These are phyloP conservation scores for Penicillium nordicum DNA, from an alignment of 2,329 filamentous ascomycete species.

Conservation along the genomic window DNA sequence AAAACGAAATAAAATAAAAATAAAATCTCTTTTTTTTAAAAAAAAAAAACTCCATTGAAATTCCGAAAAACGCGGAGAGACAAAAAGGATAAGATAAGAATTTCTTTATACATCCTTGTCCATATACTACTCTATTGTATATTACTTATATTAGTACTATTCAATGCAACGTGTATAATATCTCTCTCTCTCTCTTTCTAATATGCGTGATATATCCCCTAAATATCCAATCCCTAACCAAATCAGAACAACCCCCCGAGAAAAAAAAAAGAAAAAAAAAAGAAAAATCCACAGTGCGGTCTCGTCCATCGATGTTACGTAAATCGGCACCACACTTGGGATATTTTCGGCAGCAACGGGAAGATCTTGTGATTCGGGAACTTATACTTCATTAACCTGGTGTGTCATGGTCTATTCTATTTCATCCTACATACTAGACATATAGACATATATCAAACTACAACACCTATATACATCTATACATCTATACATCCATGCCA, in stretches of 20 bases:
- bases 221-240: neutral
- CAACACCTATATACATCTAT: neutral
- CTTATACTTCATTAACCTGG: neutral
- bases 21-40: neutral
- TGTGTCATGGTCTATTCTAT: neutral
- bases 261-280: neutral
- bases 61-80: constrained; percentile 9
- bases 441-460: neutral
- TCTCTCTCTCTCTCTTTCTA: neutral
- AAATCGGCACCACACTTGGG: constrained; percentile 30
- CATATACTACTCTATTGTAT: too few species aligned
- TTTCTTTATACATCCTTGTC: neutral
- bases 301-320: constrained; percentile 39
- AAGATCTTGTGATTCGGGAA: constrained; percentile 20
- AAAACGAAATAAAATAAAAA: neutral
- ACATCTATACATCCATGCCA: constrained; percentile 1
- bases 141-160: too few species aligned
- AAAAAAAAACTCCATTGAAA: neutral
- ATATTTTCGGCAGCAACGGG: constrained; percentile 23
- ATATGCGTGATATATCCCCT: neutral
- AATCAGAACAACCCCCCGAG: constrained; percentile 1
- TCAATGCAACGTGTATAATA: neutral
- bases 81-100: constrained; percentile 14
- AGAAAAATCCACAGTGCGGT: constrained; percentile 7
- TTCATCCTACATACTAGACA: neutral